These are phyloP conservation scores for Neurospora sp. DNA, from an alignment of 495 filamentous ascomycete genomes.

Conservation along the genomic window DNA sequence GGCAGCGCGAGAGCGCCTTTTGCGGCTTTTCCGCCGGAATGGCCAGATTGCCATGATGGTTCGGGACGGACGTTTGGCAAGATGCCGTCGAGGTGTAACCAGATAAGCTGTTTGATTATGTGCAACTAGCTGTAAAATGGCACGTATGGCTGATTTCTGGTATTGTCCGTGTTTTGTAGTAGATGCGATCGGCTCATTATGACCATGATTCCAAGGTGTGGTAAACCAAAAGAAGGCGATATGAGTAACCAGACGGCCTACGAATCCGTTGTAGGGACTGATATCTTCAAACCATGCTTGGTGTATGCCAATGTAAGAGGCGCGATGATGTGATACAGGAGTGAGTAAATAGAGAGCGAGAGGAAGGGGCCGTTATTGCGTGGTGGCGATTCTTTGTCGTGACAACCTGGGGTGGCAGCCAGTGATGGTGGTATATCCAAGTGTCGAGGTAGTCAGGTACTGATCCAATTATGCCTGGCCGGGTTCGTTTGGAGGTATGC, in stretches of 20 bases:
- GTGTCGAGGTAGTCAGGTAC: background rate
- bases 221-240: background rate
- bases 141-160: conserved; percentile 1
- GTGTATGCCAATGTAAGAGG: background rate
- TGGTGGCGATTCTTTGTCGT: background rate
- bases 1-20: conserved; percentile 31
- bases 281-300: conserved; percentile 18
- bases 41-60: conserved; percentile 63
- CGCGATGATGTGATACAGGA: background rate
- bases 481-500: background rate
- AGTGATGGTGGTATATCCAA: background rate
- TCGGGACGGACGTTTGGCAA: background rate
- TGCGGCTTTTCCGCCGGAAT: conserved; percentile 57
- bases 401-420: background rate
- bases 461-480: background rate
- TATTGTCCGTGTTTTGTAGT: conserved; percentile 2
- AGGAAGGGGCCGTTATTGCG: background rate
- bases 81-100: background rate
- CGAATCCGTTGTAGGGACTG: conserved; percentile 4
- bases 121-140: background rate
- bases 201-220: conserved; percentile 2
- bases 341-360: background rate
- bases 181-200: conserved; percentile 16
- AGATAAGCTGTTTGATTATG: background rate
- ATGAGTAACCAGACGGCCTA: background rate